Percentiles rank a stretch among this genome's conserved stretches.
Conservation (phyloP, 192 early-diverging fungal species). For the Coemansia reversa region DNA sequence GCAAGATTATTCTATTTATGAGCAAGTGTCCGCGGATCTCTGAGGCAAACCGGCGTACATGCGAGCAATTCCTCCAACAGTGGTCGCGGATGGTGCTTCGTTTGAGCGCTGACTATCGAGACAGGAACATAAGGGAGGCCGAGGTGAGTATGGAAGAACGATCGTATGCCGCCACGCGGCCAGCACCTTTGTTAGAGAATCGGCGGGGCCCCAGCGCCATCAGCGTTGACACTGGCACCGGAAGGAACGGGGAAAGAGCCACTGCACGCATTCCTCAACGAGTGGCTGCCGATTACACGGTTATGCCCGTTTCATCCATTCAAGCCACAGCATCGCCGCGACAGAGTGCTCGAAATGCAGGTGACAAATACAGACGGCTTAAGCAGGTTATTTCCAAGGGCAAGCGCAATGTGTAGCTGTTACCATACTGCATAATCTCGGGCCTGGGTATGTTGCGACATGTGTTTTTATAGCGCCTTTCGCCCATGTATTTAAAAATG, state of each 20-base stretch:
- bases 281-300: conserved; percentile 38
- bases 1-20: conserved; percentile 86
- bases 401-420: conserved; percentile 14
- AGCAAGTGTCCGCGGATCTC: conserved; percentile 81
- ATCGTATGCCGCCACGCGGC: conserved; percentile 6
- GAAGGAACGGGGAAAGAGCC: conserved; percentile 24
- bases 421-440: too few species aligned
- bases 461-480: too few species aligned
- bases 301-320: conserved; percentile 48
- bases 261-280: conserved; percentile 45
- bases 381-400: conserved; percentile 37
- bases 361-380: conserved; percentile 34
- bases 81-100: conserved; percentile 87
- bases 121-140: conserved; percentile 43
- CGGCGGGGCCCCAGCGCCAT: conserved; percentile 20
- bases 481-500: too few species aligned
- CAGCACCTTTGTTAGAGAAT: neutral
- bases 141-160: conserved; percentile 14
- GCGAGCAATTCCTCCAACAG: conserved; percentile 75
- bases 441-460: too few species aligned
- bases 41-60: conserved; percentile 64
- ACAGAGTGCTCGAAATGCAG: conserved; percentile 12
- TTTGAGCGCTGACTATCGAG: conserved; percentile 71
- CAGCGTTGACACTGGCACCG: conserved; percentile 24
- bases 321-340: conserved; percentile 13